Conservation (phyloP, 805 yeast genomes). For the Monosporozyma siamensis region DNA sequence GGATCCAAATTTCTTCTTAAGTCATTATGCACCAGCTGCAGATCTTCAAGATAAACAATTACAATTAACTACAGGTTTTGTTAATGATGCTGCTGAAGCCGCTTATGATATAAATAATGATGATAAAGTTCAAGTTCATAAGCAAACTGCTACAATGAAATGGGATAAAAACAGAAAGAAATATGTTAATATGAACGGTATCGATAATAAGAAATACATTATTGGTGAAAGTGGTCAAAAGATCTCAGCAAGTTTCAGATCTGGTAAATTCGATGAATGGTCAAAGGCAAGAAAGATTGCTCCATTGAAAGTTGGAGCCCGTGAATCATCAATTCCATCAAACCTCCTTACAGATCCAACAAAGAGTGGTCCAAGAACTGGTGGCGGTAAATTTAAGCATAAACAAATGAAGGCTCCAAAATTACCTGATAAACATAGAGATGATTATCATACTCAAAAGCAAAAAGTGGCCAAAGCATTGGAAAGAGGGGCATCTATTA, state of each 20-base stretch:
- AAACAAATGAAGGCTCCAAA: slow-evolving; percentile 71
- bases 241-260: slow-evolving; percentile 82
- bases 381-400: slow-evolving; percentile 57
- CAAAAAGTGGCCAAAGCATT: slow-evolving; percentile 72
- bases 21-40: slow-evolving; percentile 81
- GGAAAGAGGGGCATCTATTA: slow-evolving; percentile 62
- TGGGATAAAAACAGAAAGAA: slow-evolving; percentile 95
- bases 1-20: slow-evolving; percentile 73
- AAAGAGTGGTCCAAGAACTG: slow-evolving; percentile 8
- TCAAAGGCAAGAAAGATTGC: slow-evolving; percentile 55
- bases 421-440: slow-evolving; percentile 83
- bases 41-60: slow-evolving; percentile 76
- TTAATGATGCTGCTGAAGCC: slow-evolving; percentile 75
- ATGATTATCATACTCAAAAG: slow-evolving; percentile 75
- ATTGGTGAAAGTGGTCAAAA: slow-evolving; percentile 91
- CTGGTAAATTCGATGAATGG: slow-evolving; percentile 93
- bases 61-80: slow-evolving; percentile 51
- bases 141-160: slow-evolving; percentile 56
- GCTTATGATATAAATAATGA: slow-evolving; percentile 82
- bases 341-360: slow-evolving; percentile 29
- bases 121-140: slow-evolving; percentile 55
- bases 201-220: slow-evolving; percentile 71
- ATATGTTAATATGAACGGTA: slow-evolving; percentile 69
- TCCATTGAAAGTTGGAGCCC: slow-evolving; percentile 46
- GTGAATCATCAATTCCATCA: slow-evolving; percentile 34